Evolutionary conservation across 345 rosid species (phyloP), one percentile per base, ranked within the genome.

Genomic region (Sapria himalayana): DNA sequence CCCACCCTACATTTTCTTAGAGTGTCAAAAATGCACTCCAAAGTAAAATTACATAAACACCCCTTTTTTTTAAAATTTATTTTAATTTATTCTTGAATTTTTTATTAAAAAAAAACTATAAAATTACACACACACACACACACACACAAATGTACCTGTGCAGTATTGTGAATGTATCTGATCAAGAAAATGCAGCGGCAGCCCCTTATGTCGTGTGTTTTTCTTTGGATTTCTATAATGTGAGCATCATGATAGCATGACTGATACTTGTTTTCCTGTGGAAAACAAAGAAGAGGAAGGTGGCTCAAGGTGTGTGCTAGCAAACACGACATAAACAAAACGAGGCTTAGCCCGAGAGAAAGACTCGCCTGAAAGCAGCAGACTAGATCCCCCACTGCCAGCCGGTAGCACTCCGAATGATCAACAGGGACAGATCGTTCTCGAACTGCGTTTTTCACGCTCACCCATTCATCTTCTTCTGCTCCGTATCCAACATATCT

Each of bases 401-500:
- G 50, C 44, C 49, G 60, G 6, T 67, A 50, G 23, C 91, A 78
- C 45, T 78, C 80, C 9, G 73, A 62, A 53, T 45, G 57, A 32
- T 78, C 84, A 19, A 69, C 25, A 0, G 84, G 91, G 51, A 74
- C 32, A 25, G 91, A 78, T 17, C 77, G 67, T 15, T 53, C 55
- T 29, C 84, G 66, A 16, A 74, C 65, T 1, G 62, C 69, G 34
- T 54, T 58, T 52, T 64, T 69, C 9, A 74, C 43, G 43, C 59
- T 72, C 13, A 74, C 48, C 84, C 84, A 72, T 42, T 78, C 91
- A 54, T 78, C 82, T 38, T 78, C 80, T 43, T 69, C 75, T 3
- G 80, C 65, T 21, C 91, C 91, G 52, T 62, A 74, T 53, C 84
- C 91, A 48, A 62, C 60, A 57, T 62, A 78, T 72, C 91, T 71